A percentile compares a stretch with the other conserved stretches of the same genome.
phyloP scores from a whole-genome alignment of 2,329 filamentous ascomycete species.

The Boeremia lycopersici region DNA sequence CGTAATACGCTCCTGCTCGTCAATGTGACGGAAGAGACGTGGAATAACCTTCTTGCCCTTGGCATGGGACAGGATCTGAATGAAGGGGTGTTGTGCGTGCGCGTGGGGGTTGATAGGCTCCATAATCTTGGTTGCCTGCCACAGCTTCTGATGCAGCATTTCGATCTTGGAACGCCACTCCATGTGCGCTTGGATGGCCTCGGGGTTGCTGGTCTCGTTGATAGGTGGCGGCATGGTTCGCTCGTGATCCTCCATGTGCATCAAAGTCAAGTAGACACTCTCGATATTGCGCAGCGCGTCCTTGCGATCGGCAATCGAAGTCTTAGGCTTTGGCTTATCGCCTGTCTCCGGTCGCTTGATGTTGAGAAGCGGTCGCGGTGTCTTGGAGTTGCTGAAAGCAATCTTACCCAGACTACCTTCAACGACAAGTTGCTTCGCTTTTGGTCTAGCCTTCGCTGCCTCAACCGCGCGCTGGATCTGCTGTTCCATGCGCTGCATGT shows the following conservation, averaged over 20 bases:
- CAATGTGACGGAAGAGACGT: constrained; percentile 91
- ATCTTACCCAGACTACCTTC: constrained; percentile 97
- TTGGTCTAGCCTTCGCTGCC: constrained; percentile 94
- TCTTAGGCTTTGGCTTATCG: constrained; percentile 54
- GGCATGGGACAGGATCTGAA: constrained; percentile 88
- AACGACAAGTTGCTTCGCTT: constrained; percentile 96
- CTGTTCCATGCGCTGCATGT: constrained; percentile 98
- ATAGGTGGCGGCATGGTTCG: constrained; percentile 75
- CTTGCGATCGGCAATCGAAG: constrained; percentile 75
- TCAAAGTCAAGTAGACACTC: constrained; percentile 82
- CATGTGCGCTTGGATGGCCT: constrained; percentile 73
- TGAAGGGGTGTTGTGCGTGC: constrained; percentile 81
- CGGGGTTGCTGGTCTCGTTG: constrained; percentile 67
- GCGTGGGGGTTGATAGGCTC: constrained; percentile 76
- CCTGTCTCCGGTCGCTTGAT: constrained; percentile 84
- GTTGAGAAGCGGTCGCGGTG: constrained; percentile 90
- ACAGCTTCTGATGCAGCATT: constrained; percentile 78
- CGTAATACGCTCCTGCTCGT: constrained; percentile 89
- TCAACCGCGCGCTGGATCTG: constrained; percentile 97
- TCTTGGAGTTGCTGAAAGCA: constrained; percentile 98
- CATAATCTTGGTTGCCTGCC: constrained; percentile 87
- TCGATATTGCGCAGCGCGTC: constrained; percentile 86
- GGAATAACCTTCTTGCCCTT: constrained; percentile 98
- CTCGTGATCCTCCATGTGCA: constrained; percentile 94
- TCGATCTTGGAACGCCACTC: constrained; percentile 78